Evolutionary conservation across 805 yeast genomes (phyloP), one percentile per base, ranked within the genome.

Genomic region (Alloascoidea hylecoeti): DNA sequence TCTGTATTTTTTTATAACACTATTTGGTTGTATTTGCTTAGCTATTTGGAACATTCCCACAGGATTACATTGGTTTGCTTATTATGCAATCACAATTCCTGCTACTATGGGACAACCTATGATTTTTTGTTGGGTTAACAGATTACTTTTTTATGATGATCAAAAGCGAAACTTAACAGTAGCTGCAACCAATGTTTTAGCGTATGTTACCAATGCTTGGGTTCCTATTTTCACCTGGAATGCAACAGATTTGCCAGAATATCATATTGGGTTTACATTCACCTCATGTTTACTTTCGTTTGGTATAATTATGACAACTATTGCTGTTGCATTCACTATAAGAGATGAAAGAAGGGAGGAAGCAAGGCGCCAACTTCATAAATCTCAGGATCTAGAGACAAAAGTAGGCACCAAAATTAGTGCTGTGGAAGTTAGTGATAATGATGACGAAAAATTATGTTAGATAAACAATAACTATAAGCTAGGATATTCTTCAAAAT

Each of bases 61-160:
- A 9, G 68, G 68, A 1, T 59, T 64, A 28, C 72, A 70, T 41
- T 71, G 75, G 71, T 52, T 65, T 6, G 55, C 65, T 12, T 74
- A 68, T 49, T 70, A 63, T 44, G 43, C 70, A 35, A 50, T 64
- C 2, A 71, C 72, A 2, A 49, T 66, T 13, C 73, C 75, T 5
- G 54, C 66, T 0, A 48, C 67, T 3, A 64, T 64, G 65, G 78
- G 75, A 1, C 77, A 69, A 52, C 76, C 77, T 2, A 61, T 67
- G 44, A 67, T 71, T 12, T 72, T 64, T 42, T 58, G 74, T 2
- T 73, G 78, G 79, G 63, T 71, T 28, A 72, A 72, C 47, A 55
- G 70, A 28, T 46, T 64, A 17, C 48, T 72, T 15, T 56, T 58
- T 17, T 49, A 57, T 5, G 66, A 67, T 42, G 72, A 66, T 47